These are phyloP conservation scores for Thelephora ganbajun DNA, from an alignment of 768 basidiomycete species.

Conservation along the genomic window DNA sequence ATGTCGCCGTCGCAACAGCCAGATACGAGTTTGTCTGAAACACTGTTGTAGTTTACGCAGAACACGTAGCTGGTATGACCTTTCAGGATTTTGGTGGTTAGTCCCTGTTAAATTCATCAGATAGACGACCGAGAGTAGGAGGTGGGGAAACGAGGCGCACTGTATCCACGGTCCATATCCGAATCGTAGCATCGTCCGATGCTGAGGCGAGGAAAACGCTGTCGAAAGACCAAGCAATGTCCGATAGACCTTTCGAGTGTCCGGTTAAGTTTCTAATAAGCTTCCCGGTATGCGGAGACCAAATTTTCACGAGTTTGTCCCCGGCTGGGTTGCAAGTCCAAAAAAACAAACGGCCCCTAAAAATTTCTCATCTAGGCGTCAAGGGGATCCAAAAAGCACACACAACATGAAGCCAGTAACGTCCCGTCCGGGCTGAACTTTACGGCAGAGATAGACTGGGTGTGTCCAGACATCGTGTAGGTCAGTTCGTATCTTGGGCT, in stretches of 20 bases:
- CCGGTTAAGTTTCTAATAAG: conserved; percentile 62
- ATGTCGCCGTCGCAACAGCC: conserved; percentile 91
- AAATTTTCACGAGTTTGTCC: conserved; percentile 68
- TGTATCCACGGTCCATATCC: conserved; percentile 79
- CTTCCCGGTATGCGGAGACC: conserved; percentile 70
- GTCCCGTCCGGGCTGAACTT: conserved; percentile 88
- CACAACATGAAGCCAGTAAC: conserved; percentile 78
- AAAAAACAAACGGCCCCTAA: neutral
- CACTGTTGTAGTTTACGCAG: conserved; percentile 81
- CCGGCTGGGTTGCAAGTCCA: conserved; percentile 31
- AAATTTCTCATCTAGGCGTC: neutral
- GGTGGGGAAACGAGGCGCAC: conserved; percentile 25
- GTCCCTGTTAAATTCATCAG: conserved; percentile 29
- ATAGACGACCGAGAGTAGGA: neutral
- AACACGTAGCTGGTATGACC: conserved; percentile 86
- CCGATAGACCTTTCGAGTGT: conserved; percentile 75
- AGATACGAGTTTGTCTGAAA: conserved; percentile 80
- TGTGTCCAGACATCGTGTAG: conserved; percentile 64
- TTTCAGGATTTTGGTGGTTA: conserved; percentile 55
- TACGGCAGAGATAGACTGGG: conserved; percentile 72
- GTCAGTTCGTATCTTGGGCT: conserved; percentile 54
- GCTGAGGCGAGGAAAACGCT: conserved; percentile 76
- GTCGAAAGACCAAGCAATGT: conserved; percentile 82
- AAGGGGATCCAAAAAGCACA: conserved; percentile 3
- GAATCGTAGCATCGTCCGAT: conserved; percentile 81